A percentile compares a stretch with the other conserved stretches of the same genome.
Conservation (phyloP, 2,329 filamentous ascomycete genomes). For the Neofusicoccum ribis region DNA sequence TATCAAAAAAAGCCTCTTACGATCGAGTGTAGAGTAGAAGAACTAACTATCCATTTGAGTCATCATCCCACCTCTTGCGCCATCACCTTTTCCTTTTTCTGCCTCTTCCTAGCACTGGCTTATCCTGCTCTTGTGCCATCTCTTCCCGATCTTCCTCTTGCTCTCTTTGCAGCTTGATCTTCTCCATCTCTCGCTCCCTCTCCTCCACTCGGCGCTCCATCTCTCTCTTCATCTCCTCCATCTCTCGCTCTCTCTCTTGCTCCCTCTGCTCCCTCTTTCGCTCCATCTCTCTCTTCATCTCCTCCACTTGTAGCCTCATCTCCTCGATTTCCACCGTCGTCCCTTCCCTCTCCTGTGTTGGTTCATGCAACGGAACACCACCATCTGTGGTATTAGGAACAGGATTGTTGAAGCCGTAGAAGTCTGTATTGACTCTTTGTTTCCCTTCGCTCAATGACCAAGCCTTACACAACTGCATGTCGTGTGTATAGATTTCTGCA, state of each 20-base stretch:
- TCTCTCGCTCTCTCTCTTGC: not conserved
- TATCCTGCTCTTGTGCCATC: not conserved
- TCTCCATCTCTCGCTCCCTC: no score
- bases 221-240: no score
- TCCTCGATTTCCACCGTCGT: not conserved
- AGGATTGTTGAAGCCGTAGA: not conserved
- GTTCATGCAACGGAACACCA: not conserved
- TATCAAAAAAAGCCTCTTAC: no score
- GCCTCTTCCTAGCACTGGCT: not conserved
- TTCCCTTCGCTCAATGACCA: slow-evolving; percentile 21
- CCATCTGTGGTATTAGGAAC: not conserved
- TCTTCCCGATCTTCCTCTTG: not conserved
- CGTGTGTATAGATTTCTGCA: not conserved
- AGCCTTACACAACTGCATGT: slow-evolving; percentile 16
- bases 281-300: not conserved
- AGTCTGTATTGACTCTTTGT: slow-evolving; percentile 8
- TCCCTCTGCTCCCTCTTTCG: no score
- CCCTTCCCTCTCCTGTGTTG: no score
- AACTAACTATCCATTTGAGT: not conserved
- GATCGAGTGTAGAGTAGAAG: not conserved
- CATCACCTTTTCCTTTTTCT: not conserved
- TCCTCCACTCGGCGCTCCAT: no score
- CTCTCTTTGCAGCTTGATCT: no score
- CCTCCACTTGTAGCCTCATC: not conserved
- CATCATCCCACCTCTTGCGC: not conserved